Percentiles rank a stretch among this genome's conserved stretches.
Conservation (phyloP, 2,329 filamentous ascomycete genomes). For the Thelonectria blattea region DNA sequence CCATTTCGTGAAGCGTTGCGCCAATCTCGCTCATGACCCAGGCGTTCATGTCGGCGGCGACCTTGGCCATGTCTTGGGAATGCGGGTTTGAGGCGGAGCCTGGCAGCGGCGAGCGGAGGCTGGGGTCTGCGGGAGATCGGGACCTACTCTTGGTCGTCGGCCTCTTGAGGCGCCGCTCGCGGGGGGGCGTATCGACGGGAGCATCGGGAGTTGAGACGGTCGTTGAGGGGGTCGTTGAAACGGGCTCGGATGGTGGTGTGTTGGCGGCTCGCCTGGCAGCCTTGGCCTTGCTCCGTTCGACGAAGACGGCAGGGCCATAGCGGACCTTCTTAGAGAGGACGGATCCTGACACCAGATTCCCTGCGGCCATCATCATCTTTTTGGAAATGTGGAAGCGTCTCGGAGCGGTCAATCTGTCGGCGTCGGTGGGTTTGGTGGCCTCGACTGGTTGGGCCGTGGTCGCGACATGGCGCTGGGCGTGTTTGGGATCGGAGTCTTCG, state of each 20-base stretch:
- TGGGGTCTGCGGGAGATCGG: constrained; percentile 30
- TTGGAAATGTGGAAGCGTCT: constrained; percentile 64
- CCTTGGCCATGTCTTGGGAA: constrained; percentile 54
- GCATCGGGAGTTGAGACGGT: constrained; percentile 9
- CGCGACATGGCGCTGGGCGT: constrained; percentile 18
- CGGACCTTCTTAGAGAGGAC: constrained; percentile 50
- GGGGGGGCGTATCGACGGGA: constrained; percentile 15
- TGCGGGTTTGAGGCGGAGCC: constrained; percentile 43
- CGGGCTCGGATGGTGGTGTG: constrained; percentile 11
- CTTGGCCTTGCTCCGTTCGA: constrained; percentile 57
- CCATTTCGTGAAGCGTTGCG: constrained; percentile 55
- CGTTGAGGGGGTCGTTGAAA: constrained; percentile 12
- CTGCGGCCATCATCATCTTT: constrained; percentile 47
- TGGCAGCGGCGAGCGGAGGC: constrained; percentile 40
- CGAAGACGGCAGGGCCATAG: constrained; percentile 57
- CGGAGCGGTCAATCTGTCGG: constrained; percentile 42
- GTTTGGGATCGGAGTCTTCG: constrained; percentile 36
- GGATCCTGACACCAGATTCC: constrained; percentile 28
- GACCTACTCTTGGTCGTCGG: constrained; percentile 40
- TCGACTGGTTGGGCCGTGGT: constrained; percentile 4
- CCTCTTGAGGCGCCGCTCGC: constrained; percentile 43
- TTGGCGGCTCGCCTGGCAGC: constrained; percentile 35
- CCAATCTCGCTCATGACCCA: constrained; percentile 66
- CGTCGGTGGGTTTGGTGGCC: constrained; percentile 14
- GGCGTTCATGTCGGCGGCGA: constrained; percentile 61